Conservation (phyloP, 495 filamentous ascomycete species). For the Thermothielavioides terrestris region DNA sequence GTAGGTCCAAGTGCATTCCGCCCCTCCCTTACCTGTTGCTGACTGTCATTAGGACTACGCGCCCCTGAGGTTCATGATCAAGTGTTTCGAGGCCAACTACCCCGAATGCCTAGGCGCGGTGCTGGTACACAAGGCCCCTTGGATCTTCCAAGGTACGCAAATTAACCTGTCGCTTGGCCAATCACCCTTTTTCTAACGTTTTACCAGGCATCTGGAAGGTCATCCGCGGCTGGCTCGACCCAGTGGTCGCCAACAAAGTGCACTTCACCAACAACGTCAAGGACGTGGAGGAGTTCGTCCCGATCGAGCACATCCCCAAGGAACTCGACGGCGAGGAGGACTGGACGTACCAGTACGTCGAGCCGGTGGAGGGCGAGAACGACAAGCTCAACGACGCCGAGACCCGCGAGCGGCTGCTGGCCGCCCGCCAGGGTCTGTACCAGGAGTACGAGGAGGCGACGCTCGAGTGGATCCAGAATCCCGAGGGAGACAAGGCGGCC, state of each 20-base stretch:
- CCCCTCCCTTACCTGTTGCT: conserved; percentile 1
- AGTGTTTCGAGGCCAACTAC: conserved; percentile 98
- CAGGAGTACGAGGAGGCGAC: conserved; percentile 63
- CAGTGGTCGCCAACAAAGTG: conserved; percentile 88
- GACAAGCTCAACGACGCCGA: conserved; percentile 56
- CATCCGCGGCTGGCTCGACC: conserved; percentile 93
- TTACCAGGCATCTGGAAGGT: conserved; percentile 71
- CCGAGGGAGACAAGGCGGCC: conserved; percentile 19
- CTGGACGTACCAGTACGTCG: conserved; percentile 72
- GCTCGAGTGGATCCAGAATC: conserved; percentile 55
- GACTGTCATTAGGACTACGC: conserved; percentile 66
- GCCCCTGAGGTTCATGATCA: conserved; percentile 98
- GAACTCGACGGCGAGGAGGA: conserved; percentile 78
- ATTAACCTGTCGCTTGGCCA: too few relatives aligned
- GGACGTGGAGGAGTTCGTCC: conserved; percentile 73
- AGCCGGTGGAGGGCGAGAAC: conserved; percentile 68
- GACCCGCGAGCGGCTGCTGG: conserved; percentile 51
- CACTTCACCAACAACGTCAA: conserved; percentile 81
- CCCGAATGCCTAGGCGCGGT: conserved; percentile 86
- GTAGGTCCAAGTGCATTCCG: conserved; percentile 33
- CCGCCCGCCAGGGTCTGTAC: conserved; percentile 51
- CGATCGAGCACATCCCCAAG: conserved; percentile 58
- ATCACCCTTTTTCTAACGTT: background rate
- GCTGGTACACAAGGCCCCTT: conserved; percentile 94
- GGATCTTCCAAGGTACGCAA: conserved; percentile 76